These are phyloP conservation scores for Paramecium caudatum DNA, from an alignment of 73 alveolate species.

Conservation along the genomic window DNA sequence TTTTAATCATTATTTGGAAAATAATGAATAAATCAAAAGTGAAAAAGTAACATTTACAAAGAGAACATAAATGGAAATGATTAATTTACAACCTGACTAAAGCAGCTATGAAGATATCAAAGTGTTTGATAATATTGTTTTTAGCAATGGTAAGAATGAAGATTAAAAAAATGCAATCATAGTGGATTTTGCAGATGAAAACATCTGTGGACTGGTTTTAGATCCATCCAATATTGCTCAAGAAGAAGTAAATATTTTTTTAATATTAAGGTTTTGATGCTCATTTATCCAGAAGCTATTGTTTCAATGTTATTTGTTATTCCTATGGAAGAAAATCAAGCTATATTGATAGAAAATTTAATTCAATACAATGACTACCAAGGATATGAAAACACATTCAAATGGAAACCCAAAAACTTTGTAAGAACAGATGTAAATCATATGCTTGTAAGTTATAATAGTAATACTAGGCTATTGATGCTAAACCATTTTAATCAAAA, in stretches of 20 bases:
- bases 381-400: slow-evolving; percentile 44
- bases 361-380: neutral
- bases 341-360: neutral
- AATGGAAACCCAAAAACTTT: neutral
- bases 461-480: slow-evolving; percentile 30
- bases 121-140: neutral
- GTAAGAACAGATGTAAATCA: neutral
- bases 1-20: neutral
- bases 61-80: neutral
- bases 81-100: neutral
- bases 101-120: neutral
- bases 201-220: neutral
- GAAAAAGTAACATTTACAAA: neutral
- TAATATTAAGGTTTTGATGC: neutral
- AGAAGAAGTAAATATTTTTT: neutral
- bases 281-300: slow-evolving; percentile 26
- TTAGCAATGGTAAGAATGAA: neutral
- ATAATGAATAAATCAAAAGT: neutral
- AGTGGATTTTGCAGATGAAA: slow-evolving; percentile 47
- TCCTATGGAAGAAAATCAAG: slow-evolving; percentile 2
- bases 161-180: neutral
- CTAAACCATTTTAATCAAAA: neutral
- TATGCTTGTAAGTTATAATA: neutral
- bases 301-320: neutral
- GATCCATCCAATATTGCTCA: slow-evolving; percentile 15